Percentiles rank a stretch among this genome's conserved stretches.
Conservation (phyloP, 2,329 filamentous ascomycete genomes). For the Rachicladosporium sp. region DNA sequence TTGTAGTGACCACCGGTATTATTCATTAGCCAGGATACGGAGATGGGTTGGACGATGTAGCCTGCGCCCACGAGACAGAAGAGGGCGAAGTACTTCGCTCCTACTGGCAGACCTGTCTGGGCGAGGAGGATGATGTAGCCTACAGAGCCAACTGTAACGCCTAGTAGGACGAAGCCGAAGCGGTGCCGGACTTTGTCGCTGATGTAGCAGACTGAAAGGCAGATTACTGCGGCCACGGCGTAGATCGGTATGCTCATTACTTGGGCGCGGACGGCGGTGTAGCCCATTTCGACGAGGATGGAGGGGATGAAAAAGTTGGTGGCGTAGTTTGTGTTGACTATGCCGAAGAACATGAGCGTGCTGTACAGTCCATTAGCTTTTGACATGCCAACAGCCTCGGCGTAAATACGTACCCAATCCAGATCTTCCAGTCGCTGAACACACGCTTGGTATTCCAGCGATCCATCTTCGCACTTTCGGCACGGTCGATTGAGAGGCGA, state of each 20-base stretch:
- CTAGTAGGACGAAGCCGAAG: slow-evolving; percentile 41
- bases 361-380: slow-evolving; percentile 8
- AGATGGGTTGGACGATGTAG: slow-evolving; percentile 43
- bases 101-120: slow-evolving; percentile 35
- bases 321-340: slow-evolving; percentile 37
- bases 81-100: slow-evolving; percentile 42
- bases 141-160: slow-evolving; percentile 36
- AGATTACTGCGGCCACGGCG: slow-evolving; percentile 26
- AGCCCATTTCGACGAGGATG: slow-evolving; percentile 30
- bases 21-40: slow-evolving; percentile 45
- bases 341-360: slow-evolving; percentile 20
- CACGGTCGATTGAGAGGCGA: slow-evolving; percentile 27
- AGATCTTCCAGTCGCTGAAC: slow-evolving; percentile 37
- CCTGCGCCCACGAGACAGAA: slow-evolving; percentile 43
- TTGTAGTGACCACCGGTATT: slow-evolving; percentile 48
- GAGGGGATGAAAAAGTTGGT: slow-evolving; percentile 31
- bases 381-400: too few species aligned
- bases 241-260: slow-evolving; percentile 23
- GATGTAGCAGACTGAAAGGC: slow-evolving; percentile 30
- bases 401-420: slow-evolving; percentile 14
- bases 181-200: slow-evolving; percentile 41
- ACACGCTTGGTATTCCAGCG: slow-evolving; percentile 39
- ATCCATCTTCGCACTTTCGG: slow-evolving; percentile 35
- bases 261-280: slow-evolving; percentile 28
- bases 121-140: slow-evolving; percentile 45